Base-by-base conservation (phyloP, 179 eudicot species). In the Corrigiola litoralis region DNA sequence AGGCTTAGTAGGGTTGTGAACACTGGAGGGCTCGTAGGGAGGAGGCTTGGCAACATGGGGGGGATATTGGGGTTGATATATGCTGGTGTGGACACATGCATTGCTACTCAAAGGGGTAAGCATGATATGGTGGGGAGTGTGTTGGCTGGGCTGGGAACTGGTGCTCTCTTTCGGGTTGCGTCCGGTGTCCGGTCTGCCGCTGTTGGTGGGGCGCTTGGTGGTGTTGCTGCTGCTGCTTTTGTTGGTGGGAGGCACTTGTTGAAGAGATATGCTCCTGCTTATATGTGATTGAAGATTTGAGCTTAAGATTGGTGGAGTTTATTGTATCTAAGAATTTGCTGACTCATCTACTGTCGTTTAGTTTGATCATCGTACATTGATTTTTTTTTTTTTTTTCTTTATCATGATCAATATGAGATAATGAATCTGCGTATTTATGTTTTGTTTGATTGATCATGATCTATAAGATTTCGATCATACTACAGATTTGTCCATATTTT, bases 171-270 rank as follows among this genome's bases (percentile, higher is more conserved):
- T 16, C 66, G 77, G 64, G 49, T 63, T 4, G 48, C 69, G 17
- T 14, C 50, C 4, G 80, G 83, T 24, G 61, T 75, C 1, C 56
- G 77, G 28, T 66, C 78, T 14, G 77, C 68, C 17, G 75, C 63
- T 37, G 50, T 79, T 66, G 83, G 75, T 4, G 71, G 78, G 9
- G 67, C 65, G 23, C 12, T 76, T 48, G 80, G 83, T 23, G 83
- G 80, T 12, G 23, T 73, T 65, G 75, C 47, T 18, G 78, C 66
- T 27, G 77, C 61, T 24, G 72, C 37, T n/a, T 47, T 36, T 4
- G 68, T 66, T 24, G 67, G 63, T 38, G 80, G 80, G 14, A 79
- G 37, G 58, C 70, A 69, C 46, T 64, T 44, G 41, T 9, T 73
- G 9, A 65, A 56, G 38, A 65, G 66, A 58, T 75, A 47, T 41